Base-by-base conservation (phyloP, 2,329 filamentous ascomycete species). In the Ramichloridium luteum region DNA sequence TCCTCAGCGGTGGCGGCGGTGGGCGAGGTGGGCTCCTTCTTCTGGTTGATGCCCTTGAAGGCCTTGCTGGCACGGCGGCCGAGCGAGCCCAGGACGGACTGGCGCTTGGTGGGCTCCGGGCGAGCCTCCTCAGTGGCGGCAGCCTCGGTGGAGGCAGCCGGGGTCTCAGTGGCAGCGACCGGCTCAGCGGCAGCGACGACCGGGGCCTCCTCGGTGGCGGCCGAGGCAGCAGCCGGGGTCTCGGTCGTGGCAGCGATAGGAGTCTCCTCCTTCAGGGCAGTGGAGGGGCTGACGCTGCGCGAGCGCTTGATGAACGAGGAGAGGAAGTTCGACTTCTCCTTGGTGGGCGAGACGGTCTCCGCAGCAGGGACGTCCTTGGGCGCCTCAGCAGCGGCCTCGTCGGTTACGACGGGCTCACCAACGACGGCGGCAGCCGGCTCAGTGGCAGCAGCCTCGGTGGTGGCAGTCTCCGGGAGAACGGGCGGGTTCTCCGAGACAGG, bases 351-450 rank as follows among this genome's bases (percentile, higher is more conserved):
- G 18, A 37, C 29, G 14, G 40, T 34, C 41, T 62, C 57, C 50
- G 40, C 20, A 14, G 64, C 61, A 37, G 51, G 36, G 27, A 44
- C 36, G 20, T 45, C 53, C 29, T 58, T 52, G 49, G 58, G 57
- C 49, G 60, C 58, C 46, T 64, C 58, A 34, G 50, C 48, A 28
- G 57, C 36, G 22, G 47, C 37, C 33, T 53, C 51, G 10, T 47
- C 46, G 15, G 45, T 40, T 8, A 23, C 20, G 33, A 49, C 40
- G 39, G 51, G 41, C 31, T 44, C 39, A 32, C 63, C 59, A 31
- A 59, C 40, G 15, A 50, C 43, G 20, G 53, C 43, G 25, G 48
- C 44, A 25, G 45, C 50, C n/a, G 47, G 35, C 58, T 56, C 51
- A 18, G 40, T 44, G 22, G 43, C 35, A 15, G 43, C 41, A n/a